Conservation (phyloP, 2,329 filamentous ascomycete genomes). For the Ambrosiella beaveri region DNA sequence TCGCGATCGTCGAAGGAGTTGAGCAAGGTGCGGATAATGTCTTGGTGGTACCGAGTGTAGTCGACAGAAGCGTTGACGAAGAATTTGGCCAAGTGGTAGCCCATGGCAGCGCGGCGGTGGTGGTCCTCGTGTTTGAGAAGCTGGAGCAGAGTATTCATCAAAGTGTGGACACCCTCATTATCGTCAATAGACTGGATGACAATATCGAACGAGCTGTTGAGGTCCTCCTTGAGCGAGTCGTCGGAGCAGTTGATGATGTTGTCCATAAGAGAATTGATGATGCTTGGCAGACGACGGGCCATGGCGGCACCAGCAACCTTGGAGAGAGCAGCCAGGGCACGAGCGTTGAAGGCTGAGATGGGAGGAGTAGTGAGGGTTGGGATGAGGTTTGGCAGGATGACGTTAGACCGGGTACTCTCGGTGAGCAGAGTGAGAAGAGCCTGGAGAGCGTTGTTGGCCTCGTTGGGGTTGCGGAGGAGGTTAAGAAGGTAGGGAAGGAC, state of each 20-base stretch:
- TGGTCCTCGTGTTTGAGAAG: constrained; percentile 90
- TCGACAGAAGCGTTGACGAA: constrained; percentile 67
- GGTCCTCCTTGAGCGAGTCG: constrained; percentile 51
- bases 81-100: constrained; percentile 68
- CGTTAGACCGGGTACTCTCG: constrained; percentile 82
- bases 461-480: constrained; percentile 67
- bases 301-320: constrained; percentile 81
- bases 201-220: constrained; percentile 69
- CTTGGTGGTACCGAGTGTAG: constrained; percentile 89
- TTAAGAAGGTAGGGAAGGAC: constrained; percentile 84
- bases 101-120: constrained; percentile 59
- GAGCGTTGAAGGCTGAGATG: constrained; percentile 88
- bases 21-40: constrained; percentile 77
- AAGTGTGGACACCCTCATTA: constrained; percentile 83
- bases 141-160: constrained; percentile 82
- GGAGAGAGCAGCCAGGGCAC: constrained; percentile 78
- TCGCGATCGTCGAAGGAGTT: constrained; percentile 87
- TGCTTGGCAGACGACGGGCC: constrained; percentile 74
- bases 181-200: constrained; percentile 89
- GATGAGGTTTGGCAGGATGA: constrained; percentile 89
- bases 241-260: constrained; percentile 68
- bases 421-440: constrained; percentile 88
- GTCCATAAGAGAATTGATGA: constrained; percentile 88
- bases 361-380: constrained; percentile 81
- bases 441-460: constrained; percentile 81